Evolutionary conservation across 495 filamentous ascomycete genomes (phyloP).

Genomic region (Chaetomium cochliodes): DNA sequence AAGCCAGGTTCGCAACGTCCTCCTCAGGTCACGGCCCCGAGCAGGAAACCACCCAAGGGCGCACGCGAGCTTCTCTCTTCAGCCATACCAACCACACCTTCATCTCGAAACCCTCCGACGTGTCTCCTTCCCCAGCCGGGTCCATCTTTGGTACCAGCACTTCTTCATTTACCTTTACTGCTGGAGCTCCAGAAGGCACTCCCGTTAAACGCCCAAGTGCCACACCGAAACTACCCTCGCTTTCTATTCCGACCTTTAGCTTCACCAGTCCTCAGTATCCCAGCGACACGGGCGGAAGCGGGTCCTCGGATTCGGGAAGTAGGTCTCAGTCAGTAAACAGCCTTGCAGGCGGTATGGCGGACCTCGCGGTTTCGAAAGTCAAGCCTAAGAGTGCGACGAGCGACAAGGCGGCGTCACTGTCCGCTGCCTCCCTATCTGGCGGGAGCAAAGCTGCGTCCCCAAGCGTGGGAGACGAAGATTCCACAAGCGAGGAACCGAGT

Average conservation of each 20-base stretch:
- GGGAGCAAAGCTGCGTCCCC: not conserved
- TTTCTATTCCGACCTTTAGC: not conserved
- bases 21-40: not conserved
- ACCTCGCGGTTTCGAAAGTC: not conserved
- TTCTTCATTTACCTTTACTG: conserved; percentile 1
- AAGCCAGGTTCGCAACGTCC: not conserved
- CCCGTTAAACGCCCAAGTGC: not conserved
- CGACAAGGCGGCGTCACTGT: not conserved
- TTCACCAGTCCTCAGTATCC: not conserved
- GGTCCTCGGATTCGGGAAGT: not conserved
- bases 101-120: conserved; percentile 21
- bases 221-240: not conserved
- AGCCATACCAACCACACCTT: conserved; percentile 20
- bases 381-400: not conserved
- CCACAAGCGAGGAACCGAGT: too few relatives aligned
- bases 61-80: conserved; percentile 17
- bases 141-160: not conserved
- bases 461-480: not conserved
- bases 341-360: conserved; percentile 6
- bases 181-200: not conserved
- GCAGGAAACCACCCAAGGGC: not conserved
- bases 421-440: not conserved
- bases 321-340: conserved; percentile 9
- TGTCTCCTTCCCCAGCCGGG: not conserved
- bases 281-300: not conserved